These are phyloP conservation scores for Rubroshorea leprosula DNA, from an alignment of 345 rosid genomes.

Conservation along the genomic window DNA sequence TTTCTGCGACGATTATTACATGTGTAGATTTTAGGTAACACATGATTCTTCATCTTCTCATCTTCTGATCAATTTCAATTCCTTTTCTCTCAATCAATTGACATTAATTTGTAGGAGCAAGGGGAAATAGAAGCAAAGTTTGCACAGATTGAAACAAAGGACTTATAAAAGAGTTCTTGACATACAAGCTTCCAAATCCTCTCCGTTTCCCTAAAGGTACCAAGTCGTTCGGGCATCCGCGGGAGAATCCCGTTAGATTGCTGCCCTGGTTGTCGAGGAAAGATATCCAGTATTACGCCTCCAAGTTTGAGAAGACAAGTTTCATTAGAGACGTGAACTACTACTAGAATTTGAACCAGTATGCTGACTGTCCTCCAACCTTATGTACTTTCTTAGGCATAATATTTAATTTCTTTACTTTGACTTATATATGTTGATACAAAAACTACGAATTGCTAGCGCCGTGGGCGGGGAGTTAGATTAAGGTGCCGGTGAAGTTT, in stretches of 20 bases:
- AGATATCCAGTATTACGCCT: constrained; percentile 46
- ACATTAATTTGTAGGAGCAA: no score
- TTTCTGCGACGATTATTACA: constrained; percentile 51
- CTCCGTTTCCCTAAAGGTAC: no score
- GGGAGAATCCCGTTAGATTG: constrained; percentile 37
- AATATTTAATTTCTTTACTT: neutral
- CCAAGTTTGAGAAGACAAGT: no score
- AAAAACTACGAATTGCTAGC: constrained; percentile 5
- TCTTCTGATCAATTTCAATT: constrained; percentile 25
- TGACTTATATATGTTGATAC: neutral
- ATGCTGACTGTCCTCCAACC: neutral
- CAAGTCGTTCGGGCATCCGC: no score
- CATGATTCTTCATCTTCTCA: no score
- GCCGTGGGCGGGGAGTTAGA: constrained; percentile 4
- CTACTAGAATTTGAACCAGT: constrained; percentile 29
- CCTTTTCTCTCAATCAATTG: neutral
- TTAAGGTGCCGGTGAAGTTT: constrained; percentile 11
- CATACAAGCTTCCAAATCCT: no score
- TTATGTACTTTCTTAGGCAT: neutral
- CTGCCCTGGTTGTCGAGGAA: constrained; percentile 59
- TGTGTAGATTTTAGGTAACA: no score
- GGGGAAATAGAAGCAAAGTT: no score
- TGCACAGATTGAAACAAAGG: no score
- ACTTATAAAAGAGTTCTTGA: no score
- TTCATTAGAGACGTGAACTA: constrained; percentile 51